A percentile compares a stretch with the other conserved stretches of the same genome.
Evolutionary conservation across 305 asterid species (phyloP).

Genomic region (Withania somnifera): DNA sequence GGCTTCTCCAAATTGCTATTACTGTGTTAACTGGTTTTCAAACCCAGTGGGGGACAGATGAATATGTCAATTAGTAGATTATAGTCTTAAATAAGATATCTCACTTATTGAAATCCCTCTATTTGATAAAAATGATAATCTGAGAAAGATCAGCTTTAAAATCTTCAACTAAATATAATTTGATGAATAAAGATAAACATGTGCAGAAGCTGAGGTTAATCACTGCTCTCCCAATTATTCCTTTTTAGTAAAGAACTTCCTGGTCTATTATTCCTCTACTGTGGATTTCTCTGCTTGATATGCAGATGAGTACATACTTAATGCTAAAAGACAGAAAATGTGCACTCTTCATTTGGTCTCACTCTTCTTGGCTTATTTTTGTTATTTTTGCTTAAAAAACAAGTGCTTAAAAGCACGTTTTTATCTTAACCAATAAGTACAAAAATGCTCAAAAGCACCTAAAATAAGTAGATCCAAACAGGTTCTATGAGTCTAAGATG

Average conservation of each 20-base stretch:
- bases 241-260: not conserved
- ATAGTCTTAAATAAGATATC: not conserved
- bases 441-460: too few species aligned
- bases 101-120: not conserved
- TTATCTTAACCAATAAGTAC: too few species aligned
- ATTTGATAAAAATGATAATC: not conserved
- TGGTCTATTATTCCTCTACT: not conserved
- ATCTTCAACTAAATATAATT: not conserved
- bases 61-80: not conserved
- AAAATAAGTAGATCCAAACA: too few species aligned
- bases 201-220: not conserved
- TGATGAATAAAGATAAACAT: not conserved
- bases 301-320: not conserved
- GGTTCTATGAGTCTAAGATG: not conserved
- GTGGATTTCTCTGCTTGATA: not conserved
- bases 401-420: too few species aligned
- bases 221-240: not conserved
- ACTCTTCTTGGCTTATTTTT: too few species aligned
- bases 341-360: not conserved
- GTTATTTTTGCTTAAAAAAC: too few species aligned
- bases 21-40: not conserved
- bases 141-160: not conserved
- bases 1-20: not conserved
- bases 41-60: not conserved
- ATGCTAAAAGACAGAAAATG: not conserved